These are phyloP conservation scores for Kwoniella bestiolae DNA, from an alignment of 768 basidiomycete genomes.

Conservation along the genomic window DNA sequence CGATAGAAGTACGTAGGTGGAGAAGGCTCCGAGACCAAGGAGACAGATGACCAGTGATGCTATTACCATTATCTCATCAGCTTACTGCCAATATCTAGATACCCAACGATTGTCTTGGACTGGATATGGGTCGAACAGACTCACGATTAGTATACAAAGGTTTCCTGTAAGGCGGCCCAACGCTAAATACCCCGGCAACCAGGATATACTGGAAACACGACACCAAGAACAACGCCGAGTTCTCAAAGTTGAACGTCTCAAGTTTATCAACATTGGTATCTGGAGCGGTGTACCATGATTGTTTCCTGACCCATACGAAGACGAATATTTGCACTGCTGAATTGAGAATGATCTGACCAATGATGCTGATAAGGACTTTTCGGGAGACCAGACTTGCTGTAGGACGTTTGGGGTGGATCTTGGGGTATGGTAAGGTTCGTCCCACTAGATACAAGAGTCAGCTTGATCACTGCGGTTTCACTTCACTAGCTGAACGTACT, in stretches of 20 bases:
- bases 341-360: constrained; percentile 89
- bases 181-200: constrained; percentile 95
- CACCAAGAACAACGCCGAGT: constrained; percentile 85
- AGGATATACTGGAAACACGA: constrained; percentile 99
- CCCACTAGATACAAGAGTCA: constrained; percentile 69
- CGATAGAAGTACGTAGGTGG: constrained; percentile 72
- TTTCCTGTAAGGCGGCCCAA: constrained; percentile 94
- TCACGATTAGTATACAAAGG: constrained; percentile 93
- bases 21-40: constrained; percentile 70
- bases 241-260: constrained; percentile 85
- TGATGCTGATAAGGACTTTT: constrained; percentile 88
- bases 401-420: constrained; percentile 84
- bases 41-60: constrained; percentile 83
- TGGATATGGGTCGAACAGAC: constrained; percentile 37
- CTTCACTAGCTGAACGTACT: constrained; percentile 66
- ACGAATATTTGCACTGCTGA: constrained; percentile 80
- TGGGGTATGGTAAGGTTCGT: constrained; percentile 83
- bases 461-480: not conserved
- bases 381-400: constrained; percentile 95
- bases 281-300: constrained; percentile 85
- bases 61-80: constrained; percentile 51
- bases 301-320: constrained; percentile 83
- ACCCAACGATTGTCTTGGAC: not conserved
- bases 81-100: not conserved
- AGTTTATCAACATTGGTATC: constrained; percentile 70